phyloP scores from a whole-genome alignment of 192 early-diverging fungal species.

The Paraglomus occultum region DNA sequence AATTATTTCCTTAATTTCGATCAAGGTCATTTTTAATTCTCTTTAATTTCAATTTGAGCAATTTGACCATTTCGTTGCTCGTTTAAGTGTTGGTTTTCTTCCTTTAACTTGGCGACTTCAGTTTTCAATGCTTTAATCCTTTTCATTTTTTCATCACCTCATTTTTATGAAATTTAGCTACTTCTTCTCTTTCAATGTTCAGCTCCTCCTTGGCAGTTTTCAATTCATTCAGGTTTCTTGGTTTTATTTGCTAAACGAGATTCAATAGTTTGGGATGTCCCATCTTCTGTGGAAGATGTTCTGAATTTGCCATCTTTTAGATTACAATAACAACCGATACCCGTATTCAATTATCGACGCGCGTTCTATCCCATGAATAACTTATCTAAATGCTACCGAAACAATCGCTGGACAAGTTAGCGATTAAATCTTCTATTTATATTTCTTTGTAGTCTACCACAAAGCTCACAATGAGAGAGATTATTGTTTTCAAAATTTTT shows the following conservation, averaged over 20 bases:
- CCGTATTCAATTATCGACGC: too few relatives aligned
- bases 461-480: constrained; percentile 13
- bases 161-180: too few relatives aligned
- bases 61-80: too few relatives aligned
- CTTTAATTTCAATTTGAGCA: too few relatives aligned
- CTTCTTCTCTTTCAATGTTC: constrained; percentile 10
- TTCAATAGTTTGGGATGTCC: background rate
- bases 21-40: too few relatives aligned
- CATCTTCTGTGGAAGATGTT: background rate
- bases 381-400: too few relatives aligned
- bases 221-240: constrained; percentile 3
- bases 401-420: too few relatives aligned
- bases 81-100: background rate
- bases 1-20: too few relatives aligned
- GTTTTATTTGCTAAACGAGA: constrained; percentile 19
- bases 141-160: background rate
- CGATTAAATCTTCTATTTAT: too few relatives aligned
- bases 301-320: background rate
- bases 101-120: background rate
- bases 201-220: background rate
- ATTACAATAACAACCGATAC: constrained; percentile 5
- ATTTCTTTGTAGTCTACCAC: constrained; percentile 17
- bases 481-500: constrained; percentile 12
- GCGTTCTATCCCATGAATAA: too few relatives aligned
- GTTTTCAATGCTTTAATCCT: background rate